Evolutionary conservation across 257 asterid species (phyloP).

Genomic region (Coffea eugenioides): DNA sequence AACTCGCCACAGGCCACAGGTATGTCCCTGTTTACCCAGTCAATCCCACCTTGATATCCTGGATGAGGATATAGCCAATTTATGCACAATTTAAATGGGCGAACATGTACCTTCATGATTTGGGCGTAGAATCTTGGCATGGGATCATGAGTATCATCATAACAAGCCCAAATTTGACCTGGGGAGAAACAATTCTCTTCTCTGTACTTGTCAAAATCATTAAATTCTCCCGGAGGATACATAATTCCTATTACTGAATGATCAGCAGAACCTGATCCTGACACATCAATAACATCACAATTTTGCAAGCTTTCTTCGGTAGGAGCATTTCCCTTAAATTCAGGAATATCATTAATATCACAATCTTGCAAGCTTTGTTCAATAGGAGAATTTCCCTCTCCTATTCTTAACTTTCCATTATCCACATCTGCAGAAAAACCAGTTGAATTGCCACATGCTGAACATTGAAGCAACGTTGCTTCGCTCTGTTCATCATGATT

Average conservation of each 20-base stretch:
- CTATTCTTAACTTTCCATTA: background rate
- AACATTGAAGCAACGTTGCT: slow-evolving; percentile 10
- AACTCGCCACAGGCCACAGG: slow-evolving; percentile 64
- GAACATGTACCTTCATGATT: slow-evolving; percentile 34
- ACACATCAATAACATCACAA: background rate
- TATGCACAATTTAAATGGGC: slow-evolving; percentile 48
- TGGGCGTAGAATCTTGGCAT: slow-evolving; percentile 69
- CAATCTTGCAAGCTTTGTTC: slow-evolving; percentile 16
- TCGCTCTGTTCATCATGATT: slow-evolving; percentile 17
- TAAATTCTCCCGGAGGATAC: slow-evolving; percentile 57
- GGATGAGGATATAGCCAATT: slow-evolving; percentile 59
- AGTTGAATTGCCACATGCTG: slow-evolving; percentile 17
- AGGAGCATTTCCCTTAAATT: slow-evolving; percentile 12
- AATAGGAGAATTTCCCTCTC: slow-evolving; percentile 18
- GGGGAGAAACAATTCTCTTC: slow-evolving; percentile 34
- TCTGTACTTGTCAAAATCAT: slow-evolving; percentile 43
- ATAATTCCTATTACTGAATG: background rate
- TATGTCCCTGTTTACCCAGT: slow-evolving; percentile 39
- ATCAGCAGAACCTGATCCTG: background rate
- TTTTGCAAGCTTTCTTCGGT: slow-evolving; percentile 22
- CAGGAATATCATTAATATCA: too few species aligned
- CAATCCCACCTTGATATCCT: slow-evolving; percentile 14
- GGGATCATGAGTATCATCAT: slow-evolving; percentile 41
- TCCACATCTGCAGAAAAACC: slow-evolving; percentile 18
- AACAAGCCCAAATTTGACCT: slow-evolving; percentile 63